Base-by-base conservation (phyloP, 495 filamentous ascomycete genomes). In the Penicillium cinerascens region DNA sequence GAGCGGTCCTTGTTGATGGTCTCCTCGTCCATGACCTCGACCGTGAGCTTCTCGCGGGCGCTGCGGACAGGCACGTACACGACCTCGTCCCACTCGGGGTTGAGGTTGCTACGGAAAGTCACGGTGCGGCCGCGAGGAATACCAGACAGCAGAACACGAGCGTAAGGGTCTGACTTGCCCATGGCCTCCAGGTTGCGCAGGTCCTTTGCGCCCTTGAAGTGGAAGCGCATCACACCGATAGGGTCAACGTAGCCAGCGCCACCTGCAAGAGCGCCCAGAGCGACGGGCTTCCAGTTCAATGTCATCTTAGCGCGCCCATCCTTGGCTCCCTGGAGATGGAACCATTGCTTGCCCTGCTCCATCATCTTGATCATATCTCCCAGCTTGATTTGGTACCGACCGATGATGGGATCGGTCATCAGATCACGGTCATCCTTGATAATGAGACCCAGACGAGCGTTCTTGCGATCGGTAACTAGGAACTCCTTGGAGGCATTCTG, bases 11-110 rank as follows among this genome's bases (percentile, higher is more conserved):
- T 89, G 51, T 87, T 87, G 51, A 96, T 75, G 44, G 82, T 89
- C 71, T 99, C 93, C 47, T 91, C 81, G 58, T 99, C 93, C 93
- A 99, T 97, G 53, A 97, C 90, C 68, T 98, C 93, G 13, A 99
- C 70, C 0, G 82, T 82, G 17, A 99, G 67, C 56, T 85, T 92
- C 66, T 97, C 95, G 27, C 87, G 85, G n/a, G 77, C 48, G 10
- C 85, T 88, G 67, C 97, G 95, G 49, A 99, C 81, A 0, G 95
- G 92, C 0, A 99, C 81, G 67, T 99, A 99, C 40, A 95, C 79
- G 11, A 97, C 82, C 67, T 99, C 95, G 61, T 99, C 91, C 87
- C 88, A 99, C 27, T 95, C 85, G 2, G 93, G 93, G 60, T 96
- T 89, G 17, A 99, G 83, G 61, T 96, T 96, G 65, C 92, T 99